A percentile compares a stretch with the other conserved stretches of the same genome.
Evolutionary conservation across 768 basidiomycete genomes (phyloP).

Genomic region (Glaciozyma martinii): DNA sequence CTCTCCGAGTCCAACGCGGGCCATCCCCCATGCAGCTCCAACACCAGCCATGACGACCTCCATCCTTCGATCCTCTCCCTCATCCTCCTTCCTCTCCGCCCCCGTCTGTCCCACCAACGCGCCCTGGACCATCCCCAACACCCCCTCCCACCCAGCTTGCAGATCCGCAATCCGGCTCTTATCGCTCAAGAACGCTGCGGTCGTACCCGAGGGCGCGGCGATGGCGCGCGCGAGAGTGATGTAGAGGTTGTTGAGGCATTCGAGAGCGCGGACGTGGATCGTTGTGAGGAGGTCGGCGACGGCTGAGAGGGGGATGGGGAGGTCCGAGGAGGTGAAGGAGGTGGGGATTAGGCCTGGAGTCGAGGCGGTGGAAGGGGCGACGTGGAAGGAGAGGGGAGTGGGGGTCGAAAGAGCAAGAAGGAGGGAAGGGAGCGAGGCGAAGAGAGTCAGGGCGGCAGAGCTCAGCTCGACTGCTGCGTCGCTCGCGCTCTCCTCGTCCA

Average conservation of each 20-base stretch:
- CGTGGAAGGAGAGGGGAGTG: slow-evolving; percentile 39
- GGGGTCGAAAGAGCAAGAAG: slow-evolving; percentile 37
- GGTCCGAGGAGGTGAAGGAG: neutral
- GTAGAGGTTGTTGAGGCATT: slow-evolving; percentile 46
- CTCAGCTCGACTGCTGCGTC: slow-evolving; percentile 4
- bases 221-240: slow-evolving; percentile 37
- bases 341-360: slow-evolving; percentile 10
- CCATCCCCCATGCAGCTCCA: slow-evolving; percentile 34
- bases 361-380: slow-evolving; percentile 28
- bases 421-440: slow-evolving; percentile 35
- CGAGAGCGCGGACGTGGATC: slow-evolving; percentile 42
- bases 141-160: slow-evolving; percentile 21
- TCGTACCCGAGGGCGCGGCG: neutral
- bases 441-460: slow-evolving; percentile 1
- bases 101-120: slow-evolving; percentile 21
- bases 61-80: slow-evolving; percentile 36
- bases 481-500: slow-evolving; percentile 29
- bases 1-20: slow-evolving; percentile 32
- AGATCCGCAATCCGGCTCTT: neutral
- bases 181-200: neutral
- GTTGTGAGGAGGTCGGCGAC: slow-evolving; percentile 36
- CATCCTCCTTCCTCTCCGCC: slow-evolving; percentile 27
- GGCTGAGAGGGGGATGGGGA: slow-evolving; percentile 9
- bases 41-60: slow-evolving; percentile 37
- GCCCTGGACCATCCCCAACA: slow-evolving; percentile 7